A percentile compares a stretch with the other conserved stretches of the same genome.
Conservation (phyloP, 495 filamentous ascomycete species). For the Hypoxylon rickii region DNA sequence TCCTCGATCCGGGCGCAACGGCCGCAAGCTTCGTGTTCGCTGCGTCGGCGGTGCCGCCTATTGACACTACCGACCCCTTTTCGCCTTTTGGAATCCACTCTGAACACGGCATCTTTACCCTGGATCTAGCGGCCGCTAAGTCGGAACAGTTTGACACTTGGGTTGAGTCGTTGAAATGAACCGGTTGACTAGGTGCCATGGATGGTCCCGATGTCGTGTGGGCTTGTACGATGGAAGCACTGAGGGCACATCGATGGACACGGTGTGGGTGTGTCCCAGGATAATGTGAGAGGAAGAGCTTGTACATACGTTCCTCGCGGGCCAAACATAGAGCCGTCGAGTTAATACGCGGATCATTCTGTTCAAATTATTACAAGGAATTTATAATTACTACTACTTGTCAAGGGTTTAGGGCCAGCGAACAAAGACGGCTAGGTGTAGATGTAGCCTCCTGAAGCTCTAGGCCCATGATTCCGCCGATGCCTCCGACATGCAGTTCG, state of each 20-base stretch:
- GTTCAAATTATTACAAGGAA: too few relatives aligned
- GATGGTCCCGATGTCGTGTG: too few relatives aligned
- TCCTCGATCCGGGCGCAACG: slow-evolving; percentile 43
- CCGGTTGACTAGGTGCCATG: not conserved
- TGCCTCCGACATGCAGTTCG: too few relatives aligned
- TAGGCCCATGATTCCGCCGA: too few relatives aligned
- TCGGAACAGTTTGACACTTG: slow-evolving; percentile 44
- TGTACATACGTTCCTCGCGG: slow-evolving; percentile 4
- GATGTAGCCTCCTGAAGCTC: too few relatives aligned
- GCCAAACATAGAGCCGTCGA: not conserved
- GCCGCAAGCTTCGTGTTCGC: slow-evolving; percentile 47
- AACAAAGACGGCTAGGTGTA: too few relatives aligned
- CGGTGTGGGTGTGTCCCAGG: slow-evolving; percentile 2
- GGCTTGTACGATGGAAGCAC: too few relatives aligned
- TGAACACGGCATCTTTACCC: slow-evolving; percentile 40
- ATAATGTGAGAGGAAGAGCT: slow-evolving; percentile 4
- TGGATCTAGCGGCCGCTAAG: slow-evolving; percentile 45
- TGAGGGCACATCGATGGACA: slow-evolving; percentile 8
- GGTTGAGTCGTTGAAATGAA: slow-evolving; percentile 29
- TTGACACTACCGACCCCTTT: slow-evolving; percentile 39
- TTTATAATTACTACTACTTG: too few relatives aligned
- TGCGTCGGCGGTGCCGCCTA: slow-evolving; percentile 38
- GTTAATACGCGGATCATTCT: not conserved
- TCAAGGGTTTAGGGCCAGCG: too few relatives aligned
- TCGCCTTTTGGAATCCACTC: slow-evolving; percentile 50